Conservation (phyloP, 139 green algal species). For the Coelastrella sp. region DNA sequence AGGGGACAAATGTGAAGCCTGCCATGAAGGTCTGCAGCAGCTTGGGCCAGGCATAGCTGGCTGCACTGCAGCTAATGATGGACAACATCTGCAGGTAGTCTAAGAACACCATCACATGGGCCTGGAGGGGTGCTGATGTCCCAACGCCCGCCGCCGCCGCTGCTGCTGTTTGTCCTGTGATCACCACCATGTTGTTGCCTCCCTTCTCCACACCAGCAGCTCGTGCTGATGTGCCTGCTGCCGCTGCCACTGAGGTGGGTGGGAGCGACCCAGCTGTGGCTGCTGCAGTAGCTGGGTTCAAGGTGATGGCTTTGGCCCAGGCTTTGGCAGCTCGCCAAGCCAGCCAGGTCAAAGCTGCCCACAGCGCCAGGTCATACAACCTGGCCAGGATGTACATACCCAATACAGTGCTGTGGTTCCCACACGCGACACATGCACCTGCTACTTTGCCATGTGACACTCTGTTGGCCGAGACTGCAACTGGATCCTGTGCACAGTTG, state of each 20-base stretch:
- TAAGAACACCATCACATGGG: constrained; percentile 32
- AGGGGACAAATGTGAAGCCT: constrained; percentile 34
- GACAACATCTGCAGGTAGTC: constrained; percentile 47
- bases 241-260: background rate
- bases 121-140: constrained; percentile 3
- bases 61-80: constrained; percentile 25
- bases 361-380: constrained; percentile 34
- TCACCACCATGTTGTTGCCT: background rate
- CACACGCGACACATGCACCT: constrained; percentile 33
- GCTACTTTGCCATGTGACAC: constrained; percentile 22
- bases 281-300: constrained; percentile 39
- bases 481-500: background rate
- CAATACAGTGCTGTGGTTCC: background rate
- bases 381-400: constrained; percentile 25
- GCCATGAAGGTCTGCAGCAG: constrained; percentile 30
- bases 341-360: constrained; percentile 25
- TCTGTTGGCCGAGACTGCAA: background rate
- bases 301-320: constrained; percentile 13
- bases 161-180: constrained; percentile 5
- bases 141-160: constrained; percentile 21
- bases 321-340: background rate
- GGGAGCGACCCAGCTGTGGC: constrained; percentile 27
- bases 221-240: background rate
- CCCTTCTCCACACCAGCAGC: background rate
- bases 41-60: constrained; percentile 25